Base-by-base conservation (phyloP, 1,139 yeast species). In the Debaryomyces singareniensis region DNA sequence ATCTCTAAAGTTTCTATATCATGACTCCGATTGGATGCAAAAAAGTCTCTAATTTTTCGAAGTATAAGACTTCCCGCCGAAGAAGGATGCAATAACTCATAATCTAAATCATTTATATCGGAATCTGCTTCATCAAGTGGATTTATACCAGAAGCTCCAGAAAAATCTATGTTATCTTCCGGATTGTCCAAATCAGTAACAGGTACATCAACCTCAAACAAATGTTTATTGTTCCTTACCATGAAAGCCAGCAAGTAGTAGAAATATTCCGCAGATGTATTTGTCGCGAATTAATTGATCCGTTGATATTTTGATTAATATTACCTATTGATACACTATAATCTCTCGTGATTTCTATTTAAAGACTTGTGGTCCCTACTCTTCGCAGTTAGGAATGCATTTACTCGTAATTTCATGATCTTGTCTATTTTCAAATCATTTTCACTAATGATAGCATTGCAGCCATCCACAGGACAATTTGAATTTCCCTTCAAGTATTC, bases 141-240 rank as follows among this genome's bases (percentile, higher is more conserved):
- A 13, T 27, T 23, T 7, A 9, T 3, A 12, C 14, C 21, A 16
- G 11, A 10, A 11, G 20, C 14, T 23, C 24, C 29, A 11, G 15
- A 21, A 6, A 16, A 18, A 11, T 44, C 53, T 25, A 55, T 53
- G 10, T 42, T 35, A 37, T 73, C 77, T 32, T 74, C 78, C 6
- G 68, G 75, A 5, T 64, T 77, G 41, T 77, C 83, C 34, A 77
- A 54, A 40, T 76, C 68, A 1, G 78, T 71, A 10, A 77, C 63
- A 0, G 83, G 84, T 2, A 73, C 53, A 40, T 77, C 84, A 5
- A 66, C 74, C 1, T 53, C 21, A 18, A 18, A 18, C n/a, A 7
- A n/a, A 7, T 18, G 25, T 12, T 11, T 6, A 23, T 7, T 6
- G 25, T 20, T 39, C 31, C 6, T 23, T 7, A 23, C 11, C 13